A percentile compares a stretch with the other conserved stretches of the same genome.
Conservation (phyloP, 768 basidiomycete genomes). For the Coprinellus micaceus region DNA sequence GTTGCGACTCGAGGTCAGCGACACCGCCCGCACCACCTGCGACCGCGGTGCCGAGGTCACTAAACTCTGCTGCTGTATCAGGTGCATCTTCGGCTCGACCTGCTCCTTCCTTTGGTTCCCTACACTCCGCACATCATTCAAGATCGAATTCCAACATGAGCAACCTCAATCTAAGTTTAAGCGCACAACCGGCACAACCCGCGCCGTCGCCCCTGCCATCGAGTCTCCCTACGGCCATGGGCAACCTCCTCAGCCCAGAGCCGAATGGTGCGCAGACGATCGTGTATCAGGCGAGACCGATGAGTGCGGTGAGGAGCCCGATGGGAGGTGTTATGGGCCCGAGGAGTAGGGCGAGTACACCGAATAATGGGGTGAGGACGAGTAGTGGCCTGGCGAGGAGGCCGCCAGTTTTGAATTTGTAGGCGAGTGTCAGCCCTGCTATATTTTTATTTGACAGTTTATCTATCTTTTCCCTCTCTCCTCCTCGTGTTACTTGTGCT, state of each 20-base stretch:
- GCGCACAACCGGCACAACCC: too few relatives aligned
- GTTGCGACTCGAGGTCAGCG: too few relatives aligned
- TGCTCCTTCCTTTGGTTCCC: too few relatives aligned
- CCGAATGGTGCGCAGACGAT: neutral
- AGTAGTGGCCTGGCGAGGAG: neutral
- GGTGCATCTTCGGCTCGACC: too few relatives aligned
- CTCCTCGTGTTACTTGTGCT: too few relatives aligned
- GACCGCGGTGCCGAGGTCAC: too few relatives aligned
- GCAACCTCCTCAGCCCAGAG: too few relatives aligned
- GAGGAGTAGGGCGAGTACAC: neutral
- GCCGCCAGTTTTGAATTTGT: neutral
- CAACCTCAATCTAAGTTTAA: too few relatives aligned
- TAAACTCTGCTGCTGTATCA: too few relatives aligned
- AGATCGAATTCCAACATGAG: too few relatives aligned
- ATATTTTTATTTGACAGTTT: neutral
- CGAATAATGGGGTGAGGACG: neutral
- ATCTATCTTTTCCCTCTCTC: neutral
- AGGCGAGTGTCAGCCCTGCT: neutral
- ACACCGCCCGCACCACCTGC: too few relatives aligned
- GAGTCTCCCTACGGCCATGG: neutral
- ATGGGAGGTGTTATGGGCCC: neutral
- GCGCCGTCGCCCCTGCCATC: neutral
- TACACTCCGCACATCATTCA: too few relatives aligned
- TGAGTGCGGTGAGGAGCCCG: neutral
- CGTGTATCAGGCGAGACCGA: neutral